phyloP scores from a whole-genome alignment of 176 grass and related monocot genomes.

The Eleusine indica region DNA sequence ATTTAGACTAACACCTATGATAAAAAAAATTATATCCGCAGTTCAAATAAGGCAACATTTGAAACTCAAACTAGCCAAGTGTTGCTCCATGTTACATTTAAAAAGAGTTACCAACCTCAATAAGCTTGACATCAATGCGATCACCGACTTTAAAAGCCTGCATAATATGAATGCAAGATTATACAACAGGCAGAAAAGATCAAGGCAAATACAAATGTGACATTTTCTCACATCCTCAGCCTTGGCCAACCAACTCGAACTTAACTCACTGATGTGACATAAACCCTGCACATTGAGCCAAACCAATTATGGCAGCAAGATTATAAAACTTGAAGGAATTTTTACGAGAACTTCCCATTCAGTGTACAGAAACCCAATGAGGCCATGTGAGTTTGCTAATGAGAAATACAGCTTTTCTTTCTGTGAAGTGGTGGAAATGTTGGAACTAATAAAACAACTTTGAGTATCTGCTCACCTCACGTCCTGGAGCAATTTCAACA shows the following conservation, averaged over 20 bases:
- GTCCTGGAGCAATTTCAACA: conserved; percentile 97
- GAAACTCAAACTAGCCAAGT: conserved; percentile 8
- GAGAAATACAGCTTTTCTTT: conserved; percentile 6
- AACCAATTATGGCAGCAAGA: conserved; percentile 15
- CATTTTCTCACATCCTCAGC: conserved; percentile 88
- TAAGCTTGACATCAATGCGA: conserved; percentile 90
- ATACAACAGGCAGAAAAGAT: conserved; percentile 32
- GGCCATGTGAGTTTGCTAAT: conserved; percentile 13
- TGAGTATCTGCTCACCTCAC: conserved; percentile 58
- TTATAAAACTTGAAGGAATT: conserved; percentile 22
- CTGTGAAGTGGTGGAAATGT: conserved; percentile 11
- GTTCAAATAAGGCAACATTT: not conserved
- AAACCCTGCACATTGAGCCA: conserved; percentile 64
- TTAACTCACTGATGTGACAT: conserved; percentile 97
- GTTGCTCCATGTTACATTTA: not conserved
- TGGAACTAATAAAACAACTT: conserved; percentile 26
- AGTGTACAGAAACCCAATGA: conserved; percentile 4
- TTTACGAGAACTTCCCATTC: conserved; percentile 35
- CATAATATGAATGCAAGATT: conserved; percentile 29
- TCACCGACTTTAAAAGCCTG: conserved; percentile 90
- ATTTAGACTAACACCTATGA: conserved; percentile 3
- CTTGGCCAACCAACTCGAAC: conserved; percentile 81
- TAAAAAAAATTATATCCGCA: not conserved
- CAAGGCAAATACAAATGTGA: conserved; percentile 25
- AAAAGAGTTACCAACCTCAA: conserved; percentile 69